Evolutionary conservation across 2,329 filamentous ascomycete species (phyloP).

Genomic region (Monosporascus sp.): DNA sequence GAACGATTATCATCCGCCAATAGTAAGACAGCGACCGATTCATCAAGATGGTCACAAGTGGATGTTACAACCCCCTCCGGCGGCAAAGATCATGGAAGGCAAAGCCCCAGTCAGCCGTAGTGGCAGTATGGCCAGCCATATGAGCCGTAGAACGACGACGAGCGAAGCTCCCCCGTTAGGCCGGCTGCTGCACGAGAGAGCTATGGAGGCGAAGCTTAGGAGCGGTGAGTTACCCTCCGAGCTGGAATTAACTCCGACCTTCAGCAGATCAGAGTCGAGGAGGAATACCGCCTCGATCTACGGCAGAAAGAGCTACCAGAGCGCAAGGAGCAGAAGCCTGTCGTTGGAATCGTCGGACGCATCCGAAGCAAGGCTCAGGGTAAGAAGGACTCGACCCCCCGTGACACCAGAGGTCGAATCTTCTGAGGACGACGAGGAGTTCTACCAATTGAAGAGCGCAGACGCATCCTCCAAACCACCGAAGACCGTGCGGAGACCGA

Average conservation of each 20-base stretch:
- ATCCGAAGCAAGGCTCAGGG: neutral
- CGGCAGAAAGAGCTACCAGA: slow-evolving; percentile 4
- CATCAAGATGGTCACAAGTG: slow-evolving; percentile 70
- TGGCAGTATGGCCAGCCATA: slow-evolving; percentile 50
- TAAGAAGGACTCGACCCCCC: neutral
- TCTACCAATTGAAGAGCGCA: neutral
- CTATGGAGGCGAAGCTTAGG: slow-evolving; percentile 41
- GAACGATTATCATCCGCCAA: slow-evolving; percentile 81
- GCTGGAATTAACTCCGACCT: slow-evolving; percentile 16
- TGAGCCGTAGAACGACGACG: slow-evolving; percentile 40
- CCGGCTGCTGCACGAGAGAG: slow-evolving; percentile 40
- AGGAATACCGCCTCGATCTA: slow-evolving; percentile 12
- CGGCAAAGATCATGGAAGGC: slow-evolving; percentile 85
- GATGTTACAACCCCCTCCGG: slow-evolving; percentile 93
- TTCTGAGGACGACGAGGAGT: slow-evolving; percentile 2
- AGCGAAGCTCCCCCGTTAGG: slow-evolving; percentile 38
- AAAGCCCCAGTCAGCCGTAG: slow-evolving; percentile 67
- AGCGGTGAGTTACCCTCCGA: slow-evolving; percentile 33
- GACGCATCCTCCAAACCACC: neutral
- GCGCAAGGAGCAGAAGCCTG: slow-evolving; percentile 8
- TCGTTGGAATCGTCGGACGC: slow-evolving; percentile 5
- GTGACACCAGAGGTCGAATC: neutral
- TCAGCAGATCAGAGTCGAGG: slow-evolving; percentile 9
- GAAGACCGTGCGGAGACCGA: slow-evolving; percentile 1
- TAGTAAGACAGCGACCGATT: slow-evolving; percentile 70